These are phyloP conservation scores for Microbotryum violaceum DNA, from an alignment of 1,284 basidiomycete genomes.

Conservation along the genomic window DNA sequence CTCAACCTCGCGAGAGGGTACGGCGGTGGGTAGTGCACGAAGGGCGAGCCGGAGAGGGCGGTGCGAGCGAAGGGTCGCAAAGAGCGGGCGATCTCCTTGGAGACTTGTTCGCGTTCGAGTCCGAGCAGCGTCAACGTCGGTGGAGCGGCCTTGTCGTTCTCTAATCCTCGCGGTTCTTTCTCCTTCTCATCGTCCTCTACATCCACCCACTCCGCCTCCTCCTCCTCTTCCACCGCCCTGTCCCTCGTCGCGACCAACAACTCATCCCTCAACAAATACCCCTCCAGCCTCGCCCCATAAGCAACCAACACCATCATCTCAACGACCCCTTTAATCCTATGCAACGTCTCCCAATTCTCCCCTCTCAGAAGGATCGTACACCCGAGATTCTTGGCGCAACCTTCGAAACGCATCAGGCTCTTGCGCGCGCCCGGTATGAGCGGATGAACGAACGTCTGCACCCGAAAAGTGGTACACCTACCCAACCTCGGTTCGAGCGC, in stretches of 20 bases:
- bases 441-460: slow-evolving; percentile 90
- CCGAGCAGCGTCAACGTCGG: not conserved
- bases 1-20: slow-evolving; percentile 79
- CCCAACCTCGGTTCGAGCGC: slow-evolving; percentile 85
- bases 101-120: slow-evolving; percentile 10
- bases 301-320: slow-evolving; percentile 86
- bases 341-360: slow-evolving; percentile 69
- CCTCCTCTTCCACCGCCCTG: too few species aligned
- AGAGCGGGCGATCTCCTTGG: slow-evolving; percentile 46
- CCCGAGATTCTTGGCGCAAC: slow-evolving; percentile 81
- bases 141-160: too few species aligned
- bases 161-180: not conserved
- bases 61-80: slow-evolving; percentile 73
- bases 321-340: slow-evolving; percentile 83
- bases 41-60: slow-evolving; percentile 83
- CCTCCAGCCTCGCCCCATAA: slow-evolving; percentile 83
- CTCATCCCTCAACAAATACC: slow-evolving; percentile 88
- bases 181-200: not conserved
- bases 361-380: slow-evolving; percentile 90
- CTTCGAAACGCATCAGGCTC: slow-evolving; percentile 95
- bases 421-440: slow-evolving; percentile 85
- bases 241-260: slow-evolving; percentile 43
- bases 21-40: slow-evolving; percentile 80
- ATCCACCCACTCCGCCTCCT: too few species aligned
- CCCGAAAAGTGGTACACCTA: slow-evolving; percentile 74